These are phyloP conservation scores for Arachnopeziza araneosa DNA, from an alignment of 2,329 filamentous ascomycete genomes.

Conservation along the genomic window DNA sequence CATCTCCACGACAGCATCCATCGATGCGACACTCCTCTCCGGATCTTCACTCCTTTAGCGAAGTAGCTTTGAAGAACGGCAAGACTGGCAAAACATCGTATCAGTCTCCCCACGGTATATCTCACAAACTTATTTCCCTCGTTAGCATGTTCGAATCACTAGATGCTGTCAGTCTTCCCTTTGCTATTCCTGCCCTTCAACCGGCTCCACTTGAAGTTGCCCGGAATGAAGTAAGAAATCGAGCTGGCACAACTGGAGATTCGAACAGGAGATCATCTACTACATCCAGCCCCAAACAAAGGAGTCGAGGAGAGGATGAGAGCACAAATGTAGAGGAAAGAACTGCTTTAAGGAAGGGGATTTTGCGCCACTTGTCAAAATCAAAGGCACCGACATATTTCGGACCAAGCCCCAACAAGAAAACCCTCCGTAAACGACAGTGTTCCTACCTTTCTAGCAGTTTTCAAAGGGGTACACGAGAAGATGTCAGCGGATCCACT, in stretches of 20 bases:
- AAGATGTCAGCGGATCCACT: background rate
- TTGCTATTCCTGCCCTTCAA: constrained; percentile 9
- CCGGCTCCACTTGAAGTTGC: constrained; percentile 16
- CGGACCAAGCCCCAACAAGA: background rate
- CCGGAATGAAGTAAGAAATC: constrained; percentile 2
- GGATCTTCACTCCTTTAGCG: background rate
- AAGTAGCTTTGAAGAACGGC: background rate
- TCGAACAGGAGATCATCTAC: background rate
- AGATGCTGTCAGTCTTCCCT: constrained; percentile 21
- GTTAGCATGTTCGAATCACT: constrained; percentile 28
- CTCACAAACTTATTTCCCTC: constrained; percentile 18
- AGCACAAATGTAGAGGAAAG: background rate
- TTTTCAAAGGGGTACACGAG: background rate
- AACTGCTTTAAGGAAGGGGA: background rate
- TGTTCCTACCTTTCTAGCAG: background rate
- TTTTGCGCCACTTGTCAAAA: background rate
- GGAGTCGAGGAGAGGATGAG: background rate
- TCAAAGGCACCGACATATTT: background rate
- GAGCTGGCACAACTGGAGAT: background rate
- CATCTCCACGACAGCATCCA: background rate
- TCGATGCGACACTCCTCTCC: background rate
- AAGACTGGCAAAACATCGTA: background rate
- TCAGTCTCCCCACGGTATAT: constrained; percentile 1
- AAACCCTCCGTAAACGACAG: background rate
- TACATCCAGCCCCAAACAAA: background rate